These are phyloP conservation scores for Aspergillus conjunctus DNA, from an alignment of 495 filamentous ascomycete genomes.

Conservation along the genomic window DNA sequence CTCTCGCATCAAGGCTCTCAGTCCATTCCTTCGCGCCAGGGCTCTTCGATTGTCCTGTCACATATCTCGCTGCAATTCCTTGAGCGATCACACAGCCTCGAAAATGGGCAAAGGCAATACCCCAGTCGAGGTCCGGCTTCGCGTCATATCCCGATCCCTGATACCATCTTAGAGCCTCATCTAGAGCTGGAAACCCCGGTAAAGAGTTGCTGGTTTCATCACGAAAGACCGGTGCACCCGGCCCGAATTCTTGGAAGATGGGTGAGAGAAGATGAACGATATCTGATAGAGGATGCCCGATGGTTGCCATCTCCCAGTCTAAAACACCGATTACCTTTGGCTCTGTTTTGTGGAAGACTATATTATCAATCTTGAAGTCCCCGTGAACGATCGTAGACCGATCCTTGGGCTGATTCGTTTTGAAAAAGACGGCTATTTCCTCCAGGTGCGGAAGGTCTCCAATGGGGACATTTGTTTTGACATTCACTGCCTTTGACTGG, in stretches of 20 bases:
- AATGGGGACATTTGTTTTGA: conserved; percentile 1
- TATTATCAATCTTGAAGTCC: conserved; percentile 21
- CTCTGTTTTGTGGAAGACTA: conserved; percentile 19
- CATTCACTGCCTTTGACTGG: conserved; percentile 4
- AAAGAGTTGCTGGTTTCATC: too few relatives aligned
- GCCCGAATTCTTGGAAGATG: too few relatives aligned
- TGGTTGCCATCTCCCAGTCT: conserved; percentile 22
- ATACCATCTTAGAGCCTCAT: background rate
- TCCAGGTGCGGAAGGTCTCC: conserved; percentile 12
- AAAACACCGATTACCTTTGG: conserved; percentile 16
- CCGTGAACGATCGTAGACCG: conserved; percentile 12
- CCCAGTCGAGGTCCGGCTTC: conserved; percentile 4
- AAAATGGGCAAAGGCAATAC: conserved; percentile 4
- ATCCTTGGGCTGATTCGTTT: conserved; percentile 7
- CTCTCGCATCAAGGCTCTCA: conserved; percentile 2
- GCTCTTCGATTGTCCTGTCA: conserved; percentile 9
- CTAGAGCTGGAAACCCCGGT: background rate
- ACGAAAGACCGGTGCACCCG: too few relatives aligned
- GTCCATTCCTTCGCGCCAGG: conserved; percentile 12
- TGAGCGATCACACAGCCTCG: conserved; percentile 13
- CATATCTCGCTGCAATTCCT: conserved; percentile 15
- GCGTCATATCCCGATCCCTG: conserved; percentile 14
- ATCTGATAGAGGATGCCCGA: conserved; percentile 19
- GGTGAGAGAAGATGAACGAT: background rate
- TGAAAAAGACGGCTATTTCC: conserved; percentile 10